Base-by-base conservation (phyloP, 2,329 filamentous ascomycete genomes). In the Fusarium setosum region DNA sequence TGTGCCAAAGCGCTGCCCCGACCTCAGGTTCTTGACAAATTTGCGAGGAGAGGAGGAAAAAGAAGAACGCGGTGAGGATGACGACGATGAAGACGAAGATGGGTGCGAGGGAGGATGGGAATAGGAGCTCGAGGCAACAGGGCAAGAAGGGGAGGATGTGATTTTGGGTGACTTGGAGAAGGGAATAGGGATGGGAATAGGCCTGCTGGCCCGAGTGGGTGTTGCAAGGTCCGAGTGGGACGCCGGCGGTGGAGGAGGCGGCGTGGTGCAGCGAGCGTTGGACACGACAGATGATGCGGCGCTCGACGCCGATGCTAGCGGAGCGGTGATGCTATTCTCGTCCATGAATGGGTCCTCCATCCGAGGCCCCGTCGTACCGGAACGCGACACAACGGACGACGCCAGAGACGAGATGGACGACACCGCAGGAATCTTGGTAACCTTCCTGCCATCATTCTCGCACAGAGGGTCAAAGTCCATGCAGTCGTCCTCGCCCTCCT, bases 401-500 rank as follows among this genome's bases (percentile, higher is more conserved):
- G 50, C 56, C 48, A 68, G 32, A 45, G 59, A 68, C 37, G 67
- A 63, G 31, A 60, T 50, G 31, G 55, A 50, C n/a, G 53, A 63
- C 49, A 67, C 50, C 26, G 41, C 40, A 59, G 60, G 52, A 38
- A 65, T 56, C 32, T 20, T 59, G 49, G 40, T 31, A 10, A 44
- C 38, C 21, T 49, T 37, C 18, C 47, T 29, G 45, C 26, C 35
- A 40, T 31, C 32, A 24, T 65, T 55, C 53, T 38, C 44, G 59
- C 40, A 57, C 44, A 50, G 21, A 29, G 57, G 26, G 26, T 11
- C 26, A 29, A 29, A 61, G 44, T 68, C 74, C 50, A 73, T 68
- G 50, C 74, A 75, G 20, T 76, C 77, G 47, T 80, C 76, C 59
- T 81, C 77, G 53, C 74, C 76, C 63, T 81, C 74, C 56, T 82